These are phyloP conservation scores for Gnaphalium uliginosum DNA, from an alignment of 129 eudicot genomes.

Conservation along the genomic window DNA sequence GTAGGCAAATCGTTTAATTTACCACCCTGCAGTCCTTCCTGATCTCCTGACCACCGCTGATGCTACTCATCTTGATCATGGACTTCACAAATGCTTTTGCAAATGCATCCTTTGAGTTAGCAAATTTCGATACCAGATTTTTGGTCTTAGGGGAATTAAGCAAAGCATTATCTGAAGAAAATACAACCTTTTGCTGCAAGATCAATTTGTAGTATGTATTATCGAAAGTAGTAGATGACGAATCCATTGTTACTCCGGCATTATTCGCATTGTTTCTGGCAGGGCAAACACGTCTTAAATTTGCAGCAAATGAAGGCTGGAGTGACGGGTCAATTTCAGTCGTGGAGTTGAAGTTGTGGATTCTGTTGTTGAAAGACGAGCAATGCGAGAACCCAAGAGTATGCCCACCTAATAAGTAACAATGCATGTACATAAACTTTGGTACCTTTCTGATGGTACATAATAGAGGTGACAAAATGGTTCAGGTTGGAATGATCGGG, in stretches of 20 bases:
- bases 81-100: conserved; percentile 68
- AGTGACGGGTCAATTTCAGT: conserved; percentile 57
- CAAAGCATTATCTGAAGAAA: conserved; percentile 80
- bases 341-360: conserved; percentile 41
- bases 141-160: conserved; percentile 51
- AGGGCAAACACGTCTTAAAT: conserved; percentile 56
- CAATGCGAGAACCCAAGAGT: conserved; percentile 40
- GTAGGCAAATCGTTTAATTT: conserved; percentile 28
- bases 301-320: conserved; percentile 63
- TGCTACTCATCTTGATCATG: conserved; percentile 96
- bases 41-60: conserved; percentile 66
- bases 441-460: neutral
- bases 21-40: conserved; percentile 62
- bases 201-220: conserved; percentile 64
- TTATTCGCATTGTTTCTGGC: conserved; percentile 49
- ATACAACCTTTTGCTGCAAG: conserved; percentile 61
- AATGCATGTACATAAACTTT: neutral
- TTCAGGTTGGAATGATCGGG: neutral
- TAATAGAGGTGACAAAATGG: neutral
- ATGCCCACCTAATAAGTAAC: conserved; percentile 31
- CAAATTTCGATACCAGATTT: conserved; percentile 61
- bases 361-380: conserved; percentile 39
- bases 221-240: conserved; percentile 60
- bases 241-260: conserved; percentile 68
- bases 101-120: conserved; percentile 58